Evolutionary conservation across 2,329 filamentous ascomycete genomes (phyloP).

Genomic region (Pseudonectria buxi): DNA sequence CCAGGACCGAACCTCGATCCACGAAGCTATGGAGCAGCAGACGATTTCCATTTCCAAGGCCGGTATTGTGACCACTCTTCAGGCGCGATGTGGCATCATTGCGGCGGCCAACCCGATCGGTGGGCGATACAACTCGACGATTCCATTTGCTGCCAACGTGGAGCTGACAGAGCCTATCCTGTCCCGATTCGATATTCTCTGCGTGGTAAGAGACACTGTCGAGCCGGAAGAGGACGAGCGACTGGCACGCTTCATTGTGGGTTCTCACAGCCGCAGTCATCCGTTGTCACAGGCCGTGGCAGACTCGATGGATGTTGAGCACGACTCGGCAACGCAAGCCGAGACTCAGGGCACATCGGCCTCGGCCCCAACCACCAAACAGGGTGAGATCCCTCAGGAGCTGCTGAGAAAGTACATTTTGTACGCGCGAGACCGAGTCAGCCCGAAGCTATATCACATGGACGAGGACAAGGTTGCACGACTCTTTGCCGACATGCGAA

Average conservation of each 20-base stretch:
- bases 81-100: slow-evolving; percentile 92
- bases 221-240: slow-evolving; percentile 89
- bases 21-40: slow-evolving; percentile 99
- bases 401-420: slow-evolving; percentile 93
- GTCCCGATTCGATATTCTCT: slow-evolving; percentile 96
- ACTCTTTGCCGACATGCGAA: slow-evolving; percentile 91
- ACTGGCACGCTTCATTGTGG: slow-evolving; percentile 88
- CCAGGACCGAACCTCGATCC: slow-evolving; percentile 93
- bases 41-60: slow-evolving; percentile 99
- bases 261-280: slow-evolving; percentile 87
- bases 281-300: slow-evolving; percentile 49
- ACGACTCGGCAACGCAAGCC: slow-evolving; percentile 37
- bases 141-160: slow-evolving; percentile 93
- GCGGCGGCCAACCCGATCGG: slow-evolving; percentile 95
- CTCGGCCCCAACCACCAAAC: slow-evolving; percentile 26
- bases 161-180: slow-evolving; percentile 95
- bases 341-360: slow-evolving; percentile 28
- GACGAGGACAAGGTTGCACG: slow-evolving; percentile 95
- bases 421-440: slow-evolving; percentile 83
- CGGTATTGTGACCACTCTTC: slow-evolving; percentile 93
- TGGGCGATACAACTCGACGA: slow-evolving; percentile 92
- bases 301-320: slow-evolving; percentile 57
- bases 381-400: slow-evolving; percentile 80
- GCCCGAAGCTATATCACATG: slow-evolving; percentile 92
- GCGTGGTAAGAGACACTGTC: slow-evolving; percentile 91